Evolutionary conservation across 306 rosid species (phyloP), one percentile per base, ranked within the genome.

Genomic region (Vigna reflexopilosa): DNA sequence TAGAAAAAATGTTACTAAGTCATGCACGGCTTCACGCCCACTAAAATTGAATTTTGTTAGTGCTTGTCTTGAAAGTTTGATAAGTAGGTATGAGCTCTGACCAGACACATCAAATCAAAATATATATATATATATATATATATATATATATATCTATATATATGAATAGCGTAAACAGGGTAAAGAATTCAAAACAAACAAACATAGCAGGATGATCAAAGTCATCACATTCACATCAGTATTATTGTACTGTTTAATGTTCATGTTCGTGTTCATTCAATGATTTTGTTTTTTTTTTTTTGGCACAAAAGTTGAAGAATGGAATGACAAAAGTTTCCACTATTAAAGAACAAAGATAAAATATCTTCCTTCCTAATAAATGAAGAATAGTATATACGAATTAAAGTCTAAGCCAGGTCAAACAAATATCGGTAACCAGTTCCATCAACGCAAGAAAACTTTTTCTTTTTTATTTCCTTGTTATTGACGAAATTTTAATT

Each of bases 391-490:
- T 15, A 32, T 62, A 62, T 22, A 70, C 9, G 34, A 36, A 51
- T 19, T 48, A 48, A 67, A 45, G 51, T 63, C 80, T 15, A 66
- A 75, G 2, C 52, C 44, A 56, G 52, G 51, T 70, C 78, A 80
- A 80, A 72, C 19, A 42, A 40, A 63, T 11, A 36, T 65, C 36
- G 62, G 6, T 73, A 65, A 74, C 64, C 11, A 34, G 36, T 58
- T 74, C 79, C 76, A 59, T 61, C 32, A 12, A 59, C 24, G 9
- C 12, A 50, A 28, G 68, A 68, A 67, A 81, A 57, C n/a, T n/a
- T 2, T 10, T 34, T 7, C 2, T 28, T 0, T 34, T 71, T 52
- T 4, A 6, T 34, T 32, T 34, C 7, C 50, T 22, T 15, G 19
- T 22, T 65, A 17, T 24, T 34, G 15, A 9, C 3, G n/a, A 56